phyloP scores from a whole-genome alignment of 129 eudicot genomes.

The Deinandra increscens region DNA sequence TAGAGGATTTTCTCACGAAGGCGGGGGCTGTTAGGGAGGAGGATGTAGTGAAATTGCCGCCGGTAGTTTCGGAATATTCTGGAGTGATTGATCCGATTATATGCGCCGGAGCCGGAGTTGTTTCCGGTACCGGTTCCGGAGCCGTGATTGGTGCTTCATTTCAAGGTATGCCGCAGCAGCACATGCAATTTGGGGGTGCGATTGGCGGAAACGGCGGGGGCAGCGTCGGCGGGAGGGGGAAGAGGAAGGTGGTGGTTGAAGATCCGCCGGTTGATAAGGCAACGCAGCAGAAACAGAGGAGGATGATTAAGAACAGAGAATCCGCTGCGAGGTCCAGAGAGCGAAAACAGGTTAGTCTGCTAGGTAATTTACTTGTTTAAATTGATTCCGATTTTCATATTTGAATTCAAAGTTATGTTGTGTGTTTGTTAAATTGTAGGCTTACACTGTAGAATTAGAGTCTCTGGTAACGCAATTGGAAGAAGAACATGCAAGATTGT shows the following conservation, averaged over 20 bases:
- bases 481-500: constrained; percentile 74
- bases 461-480: constrained; percentile 71
- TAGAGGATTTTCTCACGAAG: constrained; percentile 65
- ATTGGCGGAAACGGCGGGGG: constrained; percentile 13
- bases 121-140: not conserved
- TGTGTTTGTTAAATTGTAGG: constrained; percentile 27
- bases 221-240: constrained; percentile 49
- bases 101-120: constrained; percentile 19
- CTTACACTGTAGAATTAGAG: constrained; percentile 80
- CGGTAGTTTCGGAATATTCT: constrained; percentile 36
- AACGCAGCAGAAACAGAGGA: constrained; percentile 81
- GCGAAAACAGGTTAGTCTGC: constrained; percentile 61
- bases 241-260: constrained; percentile 67
- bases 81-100: constrained; percentile 39
- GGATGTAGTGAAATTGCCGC: constrained; percentile 52
- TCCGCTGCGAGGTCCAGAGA: constrained; percentile 95
- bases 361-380: not conserved
- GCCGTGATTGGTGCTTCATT: constrained; percentile 17
- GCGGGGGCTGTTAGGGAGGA: constrained; percentile 79
- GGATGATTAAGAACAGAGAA: constrained; percentile 97
- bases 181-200: constrained; percentile 46
- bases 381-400: not conserved
- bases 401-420: constrained; percentile 5
- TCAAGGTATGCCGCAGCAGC: constrained; percentile 29
- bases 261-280: constrained; percentile 78